These are phyloP conservation scores for Cnidoscolus chayamansa DNA, from an alignment of 441 rosid species.

Conservation along the genomic window DNA sequence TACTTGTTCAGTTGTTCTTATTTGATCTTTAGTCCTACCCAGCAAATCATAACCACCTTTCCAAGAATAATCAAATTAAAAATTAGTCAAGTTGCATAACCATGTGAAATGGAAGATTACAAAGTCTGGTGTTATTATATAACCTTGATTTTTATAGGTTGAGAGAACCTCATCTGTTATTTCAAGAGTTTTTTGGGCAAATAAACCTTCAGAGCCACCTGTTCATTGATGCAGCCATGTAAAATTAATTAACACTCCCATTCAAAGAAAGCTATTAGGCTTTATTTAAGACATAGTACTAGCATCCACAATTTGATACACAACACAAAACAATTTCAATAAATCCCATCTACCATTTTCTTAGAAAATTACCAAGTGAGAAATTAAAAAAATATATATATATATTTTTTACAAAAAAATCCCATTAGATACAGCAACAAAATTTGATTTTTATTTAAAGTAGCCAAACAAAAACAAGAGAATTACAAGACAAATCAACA, in stretches of 20 bases:
- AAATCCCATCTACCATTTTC: not conserved
- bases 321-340: not conserved
- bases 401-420: not conserved
- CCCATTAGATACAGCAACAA: not conserved
- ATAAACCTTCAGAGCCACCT: slow-evolving; percentile 99
- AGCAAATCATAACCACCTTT: slow-evolving; percentile 97
- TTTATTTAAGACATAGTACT: not conserved
- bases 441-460: not conserved
- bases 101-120: slow-evolving; percentile 17
- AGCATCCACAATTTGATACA: too few species aligned
- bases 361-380: not conserved
- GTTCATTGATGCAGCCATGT: slow-evolving; percentile 19
- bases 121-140: slow-evolving; percentile 19
- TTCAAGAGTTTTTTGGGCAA: slow-evolving; percentile 87
- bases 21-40: slow-evolving; percentile 97
- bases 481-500: not conserved
- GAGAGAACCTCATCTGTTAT: slow-evolving; percentile 72
- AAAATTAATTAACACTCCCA: not conserved
- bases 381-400: not conserved
- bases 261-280: not conserved
- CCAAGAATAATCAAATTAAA: slow-evolving; percentile 19
- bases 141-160: slow-evolving; percentile 96
- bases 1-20: slow-evolving; percentile 93
- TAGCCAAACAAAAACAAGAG: not conserved
- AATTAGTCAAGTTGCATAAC: slow-evolving; percentile 18